These are phyloP conservation scores for Fusarium piperis DNA, from an alignment of 2,329 filamentous ascomycete genomes.

Conservation along the genomic window DNA sequence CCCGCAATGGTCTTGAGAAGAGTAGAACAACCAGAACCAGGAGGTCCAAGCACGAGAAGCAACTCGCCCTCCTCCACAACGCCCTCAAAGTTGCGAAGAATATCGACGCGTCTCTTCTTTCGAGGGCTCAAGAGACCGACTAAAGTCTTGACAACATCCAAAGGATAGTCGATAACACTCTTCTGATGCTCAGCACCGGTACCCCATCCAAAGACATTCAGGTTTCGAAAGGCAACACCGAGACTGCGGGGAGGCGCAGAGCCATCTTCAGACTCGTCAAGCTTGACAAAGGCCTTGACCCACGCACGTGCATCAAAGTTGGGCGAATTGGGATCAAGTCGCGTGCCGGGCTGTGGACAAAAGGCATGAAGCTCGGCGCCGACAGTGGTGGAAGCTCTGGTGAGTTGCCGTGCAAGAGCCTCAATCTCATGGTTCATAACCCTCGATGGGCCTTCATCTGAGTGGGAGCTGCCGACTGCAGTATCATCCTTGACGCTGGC, in stretches of 20 bases:
- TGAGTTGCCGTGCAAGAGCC: conserved; percentile 24
- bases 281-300: conserved; percentile 39
- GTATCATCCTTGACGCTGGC: not conserved
- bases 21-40: conserved; percentile 64
- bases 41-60: conserved; percentile 60
- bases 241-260: conserved; percentile 38
- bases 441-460: not conserved
- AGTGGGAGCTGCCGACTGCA: not conserved
- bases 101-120: conserved; percentile 35
- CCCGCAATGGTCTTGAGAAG: conserved; percentile 65
- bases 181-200: conserved; percentile 39
- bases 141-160: conserved; percentile 20
- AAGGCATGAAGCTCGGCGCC: conserved; percentile 29
- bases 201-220: conserved; percentile 43
- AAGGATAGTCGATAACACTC: conserved; percentile 33
- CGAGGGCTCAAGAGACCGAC: not conserved
- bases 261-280: conserved; percentile 39
- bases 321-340: conserved; percentile 39
- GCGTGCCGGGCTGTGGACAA: conserved; percentile 29
- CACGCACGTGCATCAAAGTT: conserved; percentile 41
- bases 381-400: conserved; percentile 18
- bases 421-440: conserved; percentile 11
- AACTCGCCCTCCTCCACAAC: conserved; percentile 43
- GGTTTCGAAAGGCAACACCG: conserved; percentile 41
- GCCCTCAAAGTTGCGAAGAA: conserved; percentile 43